A percentile compares a stretch with the other conserved stretches of the same genome.
phyloP scores from a whole-genome alignment of 768 basidiomycete genomes.

The Rhizopogon sp. region DNA sequence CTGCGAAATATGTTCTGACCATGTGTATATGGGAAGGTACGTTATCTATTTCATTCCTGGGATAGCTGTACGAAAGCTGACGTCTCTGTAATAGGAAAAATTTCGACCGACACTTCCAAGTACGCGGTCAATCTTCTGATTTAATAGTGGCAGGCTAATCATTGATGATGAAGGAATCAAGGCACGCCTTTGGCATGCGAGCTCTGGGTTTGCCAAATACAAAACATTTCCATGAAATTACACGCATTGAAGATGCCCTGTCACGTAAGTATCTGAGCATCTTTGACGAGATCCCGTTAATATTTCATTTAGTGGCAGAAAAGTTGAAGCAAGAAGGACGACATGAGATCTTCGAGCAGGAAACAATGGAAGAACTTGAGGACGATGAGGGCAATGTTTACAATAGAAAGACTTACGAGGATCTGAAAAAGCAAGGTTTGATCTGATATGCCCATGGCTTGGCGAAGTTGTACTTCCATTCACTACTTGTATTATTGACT shows the following conservation, averaged over 20 bases:
- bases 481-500: constrained; percentile 2
- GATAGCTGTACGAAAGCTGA: constrained; percentile 9
- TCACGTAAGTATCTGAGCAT: constrained; percentile 55
- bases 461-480: constrained; percentile 2
- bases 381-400: constrained; percentile 99
- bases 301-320: constrained; percentile 70
- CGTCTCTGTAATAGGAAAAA: constrained; percentile 62
- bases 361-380: constrained; percentile 97
- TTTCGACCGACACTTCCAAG: constrained; percentile 94
- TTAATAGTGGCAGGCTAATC: constrained; percentile 12
- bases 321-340: constrained; percentile 97
- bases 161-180: constrained; percentile 60
- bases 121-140: constrained; percentile 20
- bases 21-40: constrained; percentile 93
- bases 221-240: constrained; percentile 99
- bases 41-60: constrained; percentile 14
- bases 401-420: constrained; percentile 96
- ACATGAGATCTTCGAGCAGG: constrained; percentile 87
- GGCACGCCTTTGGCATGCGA: constrained; percentile 98
- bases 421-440: constrained; percentile 92
- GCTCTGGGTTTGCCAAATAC: constrained; percentile 96
- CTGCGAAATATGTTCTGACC: constrained; percentile 97
- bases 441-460: constrained; percentile 40
- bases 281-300: background rate
- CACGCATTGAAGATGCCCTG: constrained; percentile 93